phyloP scores from a whole-genome alignment of 75 land plant species.

The Isoetes taiwanensis region DNA sequence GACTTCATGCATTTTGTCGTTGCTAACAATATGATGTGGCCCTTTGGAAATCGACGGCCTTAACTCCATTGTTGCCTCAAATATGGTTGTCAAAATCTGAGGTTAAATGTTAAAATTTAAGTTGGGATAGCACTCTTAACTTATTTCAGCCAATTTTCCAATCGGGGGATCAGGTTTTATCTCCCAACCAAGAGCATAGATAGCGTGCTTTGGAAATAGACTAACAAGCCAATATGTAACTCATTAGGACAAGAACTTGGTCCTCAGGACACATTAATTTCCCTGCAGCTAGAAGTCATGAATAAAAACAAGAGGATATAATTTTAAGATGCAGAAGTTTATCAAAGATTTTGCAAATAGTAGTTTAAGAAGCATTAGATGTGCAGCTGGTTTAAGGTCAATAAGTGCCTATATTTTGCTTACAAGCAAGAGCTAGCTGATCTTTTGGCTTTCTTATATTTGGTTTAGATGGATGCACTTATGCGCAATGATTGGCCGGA shows the following conservation, averaged over 20 bases:
- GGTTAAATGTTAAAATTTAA: conserved; percentile 1
- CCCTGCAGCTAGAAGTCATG: not conserved
- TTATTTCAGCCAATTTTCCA: not conserved
- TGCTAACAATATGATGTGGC: conserved; percentile 26
- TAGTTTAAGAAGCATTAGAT: not conserved
- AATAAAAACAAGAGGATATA: not conserved
- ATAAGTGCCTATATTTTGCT: not conserved
- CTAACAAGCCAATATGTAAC: not conserved
- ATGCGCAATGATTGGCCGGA: conserved; percentile 46
- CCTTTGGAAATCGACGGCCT: conserved; percentile 27
- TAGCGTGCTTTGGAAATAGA: not conserved
- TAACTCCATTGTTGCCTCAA: conserved; percentile 36
- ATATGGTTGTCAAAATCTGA: conserved; percentile 26
- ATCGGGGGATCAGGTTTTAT: not conserved
- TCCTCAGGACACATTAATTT: not conserved
- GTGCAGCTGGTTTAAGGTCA: not conserved
- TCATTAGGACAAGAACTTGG: not conserved
- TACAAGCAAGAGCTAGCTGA: not conserved
- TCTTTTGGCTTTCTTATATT: not conserved
- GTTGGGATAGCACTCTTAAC: not conserved
- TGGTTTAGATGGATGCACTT: conserved; percentile 33
- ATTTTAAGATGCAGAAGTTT: not conserved
- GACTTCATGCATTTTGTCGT: conserved; percentile 32
- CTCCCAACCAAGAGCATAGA: not conserved
- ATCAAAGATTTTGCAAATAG: not conserved